Evolutionary conservation across 2,329 filamentous ascomycete species (phyloP).

Genomic region (Apiospora koreana): DNA sequence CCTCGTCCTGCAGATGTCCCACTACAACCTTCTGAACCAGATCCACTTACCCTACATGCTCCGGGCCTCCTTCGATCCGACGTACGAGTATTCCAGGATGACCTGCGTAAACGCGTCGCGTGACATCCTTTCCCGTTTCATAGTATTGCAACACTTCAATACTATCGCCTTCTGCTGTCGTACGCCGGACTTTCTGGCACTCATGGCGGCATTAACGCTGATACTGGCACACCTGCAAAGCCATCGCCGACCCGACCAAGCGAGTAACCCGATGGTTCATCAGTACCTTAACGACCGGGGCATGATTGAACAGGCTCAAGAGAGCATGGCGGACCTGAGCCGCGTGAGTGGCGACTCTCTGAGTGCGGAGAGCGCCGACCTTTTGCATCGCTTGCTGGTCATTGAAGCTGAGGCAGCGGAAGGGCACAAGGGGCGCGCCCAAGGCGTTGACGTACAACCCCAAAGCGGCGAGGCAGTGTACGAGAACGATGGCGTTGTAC

Average conservation of each 20-base stretch:
- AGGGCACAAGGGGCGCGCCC: constrained; percentile 2
- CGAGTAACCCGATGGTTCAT: constrained; percentile 36
- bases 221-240: constrained; percentile 35
- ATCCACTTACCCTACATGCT: constrained; percentile 46
- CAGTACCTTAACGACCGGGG: constrained; percentile 31
- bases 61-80: constrained; percentile 23
- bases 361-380: constrained; percentile 29
- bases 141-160: constrained; percentile 32
- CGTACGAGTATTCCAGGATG: constrained; percentile 37
- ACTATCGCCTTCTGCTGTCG: constrained; percentile 34
- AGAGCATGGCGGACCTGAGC: neutral
- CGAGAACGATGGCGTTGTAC: neutral
- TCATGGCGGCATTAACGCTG: constrained; percentile 35
- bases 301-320: constrained; percentile 7
- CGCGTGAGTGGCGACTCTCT: constrained; percentile 32
- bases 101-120: constrained; percentile 41
- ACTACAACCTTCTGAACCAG: constrained; percentile 40
- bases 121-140: constrained; percentile 39
- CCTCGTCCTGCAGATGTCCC: constrained; percentile 37
- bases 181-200: constrained; percentile 39
- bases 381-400: constrained; percentile 32
- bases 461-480: neutral
- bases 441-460: neutral
- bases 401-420: constrained; percentile 34
- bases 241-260: constrained; percentile 9